Base-by-base conservation (phyloP, 139 green algal species). In the Spirogloea muscicola region DNA sequence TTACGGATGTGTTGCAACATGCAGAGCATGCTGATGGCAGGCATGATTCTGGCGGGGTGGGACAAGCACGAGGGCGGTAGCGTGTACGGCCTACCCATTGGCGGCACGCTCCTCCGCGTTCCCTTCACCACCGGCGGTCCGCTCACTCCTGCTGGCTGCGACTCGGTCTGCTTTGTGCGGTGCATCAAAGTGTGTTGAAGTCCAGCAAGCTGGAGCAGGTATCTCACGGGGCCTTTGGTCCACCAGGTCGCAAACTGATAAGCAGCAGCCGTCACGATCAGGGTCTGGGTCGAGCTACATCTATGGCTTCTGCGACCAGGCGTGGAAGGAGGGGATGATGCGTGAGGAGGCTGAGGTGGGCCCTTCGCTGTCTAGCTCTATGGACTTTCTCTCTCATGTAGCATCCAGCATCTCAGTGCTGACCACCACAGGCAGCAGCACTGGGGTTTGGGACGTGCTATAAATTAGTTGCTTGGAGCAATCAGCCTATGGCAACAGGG, bases 11-110 rank as follows among this genome's bases (percentile, higher is more conserved):
- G 93, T 76, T 97, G 95, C 72, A 25, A 13, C 13, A 10, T 51
- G 43, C 94, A 98, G 82, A 78, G 92, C 58, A 77, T 84, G 60
- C 85, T 98, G n/a, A 73, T 91, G 43, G 93, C 91, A 1, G 94
- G 90, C 3, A 91, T 97, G 85, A 90, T 98, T 49, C 89, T 98
- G 27, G 93, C 88, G n/a, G 93, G 93, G 3, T 98, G 87, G 84
- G 93, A 98, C 77, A 61, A 77, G 31, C 27, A 86, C 1, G 65
- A 84, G 0, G 94, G 94, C 3, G 77, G 91, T 87, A 72, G 27
- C 31, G 81, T 86, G n/a, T 86, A 72, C 31, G 79, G 29, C 29
- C 46, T 86, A 27, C 81, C 81, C 21, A 52, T 87, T 9, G 81
- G 81, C 21, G 81, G 81, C 44, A 86, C 72, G 31, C 59, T 87